Percentiles rank a stretch among this genome's conserved stretches.
Conservation (phyloP, 2,329 filamentous ascomycete species). For the Epichloe sylvatica region DNA sequence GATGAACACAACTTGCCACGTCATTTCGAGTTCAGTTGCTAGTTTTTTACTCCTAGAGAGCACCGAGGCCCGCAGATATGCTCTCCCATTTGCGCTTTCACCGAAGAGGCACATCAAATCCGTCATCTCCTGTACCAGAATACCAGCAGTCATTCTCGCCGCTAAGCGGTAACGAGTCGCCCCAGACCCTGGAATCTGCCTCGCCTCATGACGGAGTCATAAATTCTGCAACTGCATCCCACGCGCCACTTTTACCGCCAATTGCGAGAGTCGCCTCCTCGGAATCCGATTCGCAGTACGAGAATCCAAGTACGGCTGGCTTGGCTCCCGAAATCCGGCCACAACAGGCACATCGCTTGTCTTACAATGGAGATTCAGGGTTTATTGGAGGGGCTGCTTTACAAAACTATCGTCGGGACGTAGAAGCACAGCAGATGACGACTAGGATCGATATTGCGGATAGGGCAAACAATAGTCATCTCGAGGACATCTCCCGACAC, state of each 20-base stretch:
- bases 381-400: slow-evolving; percentile 44
- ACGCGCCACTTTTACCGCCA: slow-evolving; percentile 36
- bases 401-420: slow-evolving; percentile 33
- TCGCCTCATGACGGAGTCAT: slow-evolving; percentile 22
- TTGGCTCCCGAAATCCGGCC: slow-evolving; percentile 11
- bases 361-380: slow-evolving; percentile 25
- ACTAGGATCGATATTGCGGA: slow-evolving; percentile 1
- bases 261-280: slow-evolving; percentile 35
- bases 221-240: slow-evolving; percentile 19
- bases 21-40: neutral
- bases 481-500: slow-evolving; percentile 5
- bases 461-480: neutral
- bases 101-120: slow-evolving; percentile 41
- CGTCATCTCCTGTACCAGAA: slow-evolving; percentile 38
- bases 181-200: slow-evolving; percentile 25
- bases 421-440: slow-evolving; percentile 9
- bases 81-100: slow-evolving; percentile 45
- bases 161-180: slow-evolving; percentile 24
- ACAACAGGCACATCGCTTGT: slow-evolving; percentile 17
- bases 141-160: slow-evolving; percentile 27
- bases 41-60: neutral
- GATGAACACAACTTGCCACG: neutral
- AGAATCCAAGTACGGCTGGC: slow-evolving; percentile 8
- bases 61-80: slow-evolving; percentile 19
- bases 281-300: slow-evolving; percentile 17